Base-by-base conservation (phyloP, 306 rosid species). In the Acmispon strigosus region DNA sequence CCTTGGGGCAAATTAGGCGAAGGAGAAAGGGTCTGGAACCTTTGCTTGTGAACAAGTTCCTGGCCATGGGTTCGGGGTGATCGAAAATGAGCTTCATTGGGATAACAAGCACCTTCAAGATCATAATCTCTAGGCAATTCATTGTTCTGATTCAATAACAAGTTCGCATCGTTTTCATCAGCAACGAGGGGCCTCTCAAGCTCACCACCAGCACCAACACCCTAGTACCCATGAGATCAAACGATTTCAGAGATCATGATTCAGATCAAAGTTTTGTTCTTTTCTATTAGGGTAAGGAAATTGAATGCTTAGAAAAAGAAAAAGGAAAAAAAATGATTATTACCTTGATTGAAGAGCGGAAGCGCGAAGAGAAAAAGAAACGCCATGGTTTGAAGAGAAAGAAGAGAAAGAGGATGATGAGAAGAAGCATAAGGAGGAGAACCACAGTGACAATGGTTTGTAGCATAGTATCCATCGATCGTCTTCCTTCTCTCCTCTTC, bases 341-440 rank as follows among this genome's bases (percentile, higher is more conserved):
- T 32, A 87, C 98, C 96, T 87, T 84, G 83, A 77, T 53, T 43
- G 86, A 9, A 32, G 88, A 39, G 69, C 82, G 83, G 73, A 78
- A 82, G 13, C 79, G 91, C 16, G 80, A 66, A 73, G 81, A 60
- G 72, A 73, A 79, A 52, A 90, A 84, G 84, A 94, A 86, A 34
- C 97, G 99, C 97, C 99, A 95, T 84, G 97, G 99, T 83, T 87
- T 91, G 76, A 86, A 95, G 92, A 78, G 86, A 63, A 91, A 22
- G 73, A 95, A 41, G 79, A 89, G 44, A 78, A 95, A 41, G 75
- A 91, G 13, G 73, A 89, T 18, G 82, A 95, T 79, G 78, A 91
- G 78, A 86, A 95, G 85, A 82, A 94, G 89, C 97, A 91, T 91
- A 83, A 95, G 89, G 91, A 89, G 84, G 56, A 90, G 83, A 24